phyloP scores from a whole-genome alignment of 179 eudicot species.

The Camellia oleifera region DNA sequence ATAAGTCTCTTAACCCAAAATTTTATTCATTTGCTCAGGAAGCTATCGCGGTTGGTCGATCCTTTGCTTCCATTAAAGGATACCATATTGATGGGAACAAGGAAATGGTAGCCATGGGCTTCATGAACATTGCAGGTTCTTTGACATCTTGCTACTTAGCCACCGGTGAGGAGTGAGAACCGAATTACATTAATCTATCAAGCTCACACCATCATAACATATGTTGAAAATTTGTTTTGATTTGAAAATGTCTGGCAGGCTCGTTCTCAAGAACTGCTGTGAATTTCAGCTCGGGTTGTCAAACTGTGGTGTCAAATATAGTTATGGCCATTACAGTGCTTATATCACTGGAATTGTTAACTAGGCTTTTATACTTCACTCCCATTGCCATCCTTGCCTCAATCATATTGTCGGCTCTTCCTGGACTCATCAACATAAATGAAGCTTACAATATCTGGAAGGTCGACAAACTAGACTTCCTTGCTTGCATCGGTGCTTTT shows the following conservation, averaged over 20 bases:
- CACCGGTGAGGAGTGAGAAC: conserved; percentile 37
- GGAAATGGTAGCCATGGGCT: conserved; percentile 76
- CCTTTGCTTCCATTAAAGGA: conserved; percentile 68
- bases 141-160: conserved; percentile 79
- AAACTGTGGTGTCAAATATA: conserved; percentile 59
- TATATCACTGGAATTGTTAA: conserved; percentile 48
- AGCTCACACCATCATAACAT: no score
- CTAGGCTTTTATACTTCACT: conserved; percentile 65
- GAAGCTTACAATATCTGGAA: conserved; percentile 67
- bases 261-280: conserved; percentile 81
- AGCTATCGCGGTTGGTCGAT: conserved; percentile 74
- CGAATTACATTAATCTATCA: no score
- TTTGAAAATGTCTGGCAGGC: conserved; percentile 33
- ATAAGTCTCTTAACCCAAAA: neutral
- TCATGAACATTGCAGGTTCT: conserved; percentile 68
- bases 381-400: conserved; percentile 70
- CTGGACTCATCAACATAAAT: conserved; percentile 52
- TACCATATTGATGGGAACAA: conserved; percentile 74
- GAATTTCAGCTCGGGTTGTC: conserved; percentile 73
- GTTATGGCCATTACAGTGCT: conserved; percentile 65
- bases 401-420: conserved; percentile 74
- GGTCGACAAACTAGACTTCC: conserved; percentile 72
- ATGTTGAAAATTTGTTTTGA: no score
- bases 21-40: conserved; percentile 35
- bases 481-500: conserved; percentile 77